These are phyloP conservation scores for Candida michaelii DNA, from an alignment of 805 yeast genomes.

Conservation along the genomic window DNA sequence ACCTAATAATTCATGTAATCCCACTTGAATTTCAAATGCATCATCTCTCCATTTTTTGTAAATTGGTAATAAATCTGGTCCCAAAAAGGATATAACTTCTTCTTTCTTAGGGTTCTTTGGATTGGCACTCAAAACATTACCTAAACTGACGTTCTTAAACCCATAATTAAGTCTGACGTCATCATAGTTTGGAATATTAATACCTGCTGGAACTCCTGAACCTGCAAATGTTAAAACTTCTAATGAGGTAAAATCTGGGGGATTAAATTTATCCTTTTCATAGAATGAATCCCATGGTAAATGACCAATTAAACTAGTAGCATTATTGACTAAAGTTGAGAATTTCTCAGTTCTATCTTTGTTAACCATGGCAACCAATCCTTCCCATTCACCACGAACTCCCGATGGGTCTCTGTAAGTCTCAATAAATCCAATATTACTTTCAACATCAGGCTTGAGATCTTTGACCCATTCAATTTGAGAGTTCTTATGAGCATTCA, in stretches of 20 bases:
- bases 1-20: slow-evolving; percentile 87
- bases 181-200: slow-evolving; percentile 89
- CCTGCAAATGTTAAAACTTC: slow-evolving; percentile 90
- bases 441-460: slow-evolving; percentile 65
- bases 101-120: slow-evolving; percentile 64
- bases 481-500: slow-evolving; percentile 81
- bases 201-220: slow-evolving; percentile 90
- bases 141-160: slow-evolving; percentile 85
- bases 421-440: slow-evolving; percentile 88
- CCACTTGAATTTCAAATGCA: slow-evolving; percentile 91
- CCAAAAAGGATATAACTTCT: slow-evolving; percentile 66
- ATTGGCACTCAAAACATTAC: slow-evolving; percentile 75
- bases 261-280: slow-evolving; percentile 83
- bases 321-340: slow-evolving; percentile 63
- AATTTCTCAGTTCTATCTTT: slow-evolving; percentile 83
- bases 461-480: slow-evolving; percentile 89
- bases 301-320: slow-evolving; percentile 59
- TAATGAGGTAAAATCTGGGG: slow-evolving; percentile 89
- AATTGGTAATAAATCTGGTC: slow-evolving; percentile 49
- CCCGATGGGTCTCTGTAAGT: slow-evolving; percentile 93
- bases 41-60: slow-evolving; percentile 74
- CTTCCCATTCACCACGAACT: slow-evolving; percentile 92
- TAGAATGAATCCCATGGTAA: slow-evolving; percentile 77
- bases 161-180: slow-evolving; percentile 83
- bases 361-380: slow-evolving; percentile 86